phyloP scores from a whole-genome alignment of 371 early-diverging fungal species.

The Coemansia sp. region DNA sequence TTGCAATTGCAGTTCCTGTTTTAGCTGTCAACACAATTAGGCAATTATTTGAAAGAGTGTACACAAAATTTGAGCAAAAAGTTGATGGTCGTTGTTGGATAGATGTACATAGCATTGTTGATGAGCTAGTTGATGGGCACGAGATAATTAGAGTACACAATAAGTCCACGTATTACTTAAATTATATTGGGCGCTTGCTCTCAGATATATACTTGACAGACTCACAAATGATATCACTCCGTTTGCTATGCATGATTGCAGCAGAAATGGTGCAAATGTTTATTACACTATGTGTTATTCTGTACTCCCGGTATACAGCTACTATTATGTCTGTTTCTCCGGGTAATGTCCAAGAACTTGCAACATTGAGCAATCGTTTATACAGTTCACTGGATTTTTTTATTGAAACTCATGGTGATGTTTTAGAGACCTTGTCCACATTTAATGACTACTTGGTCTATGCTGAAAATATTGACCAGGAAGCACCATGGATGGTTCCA shows the following conservation, averaged over 20 bases:
- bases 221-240: neutral
- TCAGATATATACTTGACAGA: too few species aligned
- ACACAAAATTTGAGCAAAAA: neutral
- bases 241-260: neutral
- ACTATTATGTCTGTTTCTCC: conserved; percentile 1
- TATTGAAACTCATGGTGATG: neutral
- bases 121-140: conserved; percentile 1
- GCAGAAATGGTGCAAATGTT: neutral
- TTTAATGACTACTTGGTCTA: conserved; percentile 77
- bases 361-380: neutral
- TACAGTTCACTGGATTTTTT: neutral
- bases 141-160: conserved; percentile 3
- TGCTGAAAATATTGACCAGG: conserved; percentile 78
- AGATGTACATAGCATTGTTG: neutral
- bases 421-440: neutral
- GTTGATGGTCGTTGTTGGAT: neutral
- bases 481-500: conserved; percentile 63
- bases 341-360: conserved; percentile 6
- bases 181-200: too few species aligned
- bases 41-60: too few species aligned
- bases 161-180: neutral
- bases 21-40: too few species aligned
- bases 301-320: neutral
- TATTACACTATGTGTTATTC: neutral
- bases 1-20: too few species aligned